phyloP scores from a whole-genome alignment of 2,329 filamentous ascomycete species.

The Colletotrichum australisinense region DNA sequence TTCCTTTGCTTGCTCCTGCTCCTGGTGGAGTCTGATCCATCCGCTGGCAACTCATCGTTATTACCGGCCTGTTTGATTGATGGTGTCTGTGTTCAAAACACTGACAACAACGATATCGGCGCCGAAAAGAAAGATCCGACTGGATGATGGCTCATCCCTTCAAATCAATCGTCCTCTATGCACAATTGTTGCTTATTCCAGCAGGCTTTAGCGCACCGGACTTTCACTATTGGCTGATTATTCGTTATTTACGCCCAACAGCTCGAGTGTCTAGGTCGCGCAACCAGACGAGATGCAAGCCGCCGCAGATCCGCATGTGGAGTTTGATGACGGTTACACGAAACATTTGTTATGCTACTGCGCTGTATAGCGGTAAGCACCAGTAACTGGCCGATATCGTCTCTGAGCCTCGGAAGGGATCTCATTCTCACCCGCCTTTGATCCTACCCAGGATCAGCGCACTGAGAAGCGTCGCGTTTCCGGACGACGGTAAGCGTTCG shows the following conservation, averaged over 20 bases:
- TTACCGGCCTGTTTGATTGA: neutral
- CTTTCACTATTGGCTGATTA: neutral
- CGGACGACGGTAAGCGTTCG: neutral
- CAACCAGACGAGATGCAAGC: conserved; percentile 19
- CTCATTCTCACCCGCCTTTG: neutral
- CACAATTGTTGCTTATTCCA: conserved; percentile 20
- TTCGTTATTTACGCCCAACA: neutral
- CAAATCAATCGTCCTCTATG: neutral
- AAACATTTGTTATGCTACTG: neutral
- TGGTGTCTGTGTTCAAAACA: neutral
- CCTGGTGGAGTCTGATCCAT: conserved; percentile 6
- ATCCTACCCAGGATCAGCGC: neutral
- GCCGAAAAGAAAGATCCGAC: neutral
- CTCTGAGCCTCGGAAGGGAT: neutral
- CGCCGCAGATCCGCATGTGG: conserved; percentile 28
- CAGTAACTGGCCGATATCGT: neutral
- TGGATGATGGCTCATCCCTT: neutral
- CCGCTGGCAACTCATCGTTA: conserved; percentile 14
- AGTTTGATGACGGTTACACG: neutral
- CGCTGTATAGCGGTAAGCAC: neutral
- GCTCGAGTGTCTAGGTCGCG: neutral
- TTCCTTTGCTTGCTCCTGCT: neutral
- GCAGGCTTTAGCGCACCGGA: neutral
- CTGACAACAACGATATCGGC: neutral
- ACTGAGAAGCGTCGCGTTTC: neutral